Evolutionary conservation across 2,329 filamentous ascomycete genomes (phyloP).

Genomic region (Cladosporium sp.): DNA sequence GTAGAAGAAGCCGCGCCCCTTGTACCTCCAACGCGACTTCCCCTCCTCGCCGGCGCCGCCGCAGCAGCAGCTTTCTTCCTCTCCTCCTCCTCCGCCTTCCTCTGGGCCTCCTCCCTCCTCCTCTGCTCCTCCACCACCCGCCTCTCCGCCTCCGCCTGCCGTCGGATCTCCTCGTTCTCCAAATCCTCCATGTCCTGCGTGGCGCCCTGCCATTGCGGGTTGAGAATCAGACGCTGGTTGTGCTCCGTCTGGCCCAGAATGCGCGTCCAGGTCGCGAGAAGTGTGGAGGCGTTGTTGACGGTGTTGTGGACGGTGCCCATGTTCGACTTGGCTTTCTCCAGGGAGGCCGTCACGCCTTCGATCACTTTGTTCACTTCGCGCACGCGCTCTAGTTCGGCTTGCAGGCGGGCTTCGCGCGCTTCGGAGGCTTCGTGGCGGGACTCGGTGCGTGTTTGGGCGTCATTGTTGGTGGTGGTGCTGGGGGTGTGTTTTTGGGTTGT

Average conservation of each 20-base stretch:
- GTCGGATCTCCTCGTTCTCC: conserved; percentile 71
- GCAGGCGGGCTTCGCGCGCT: conserved; percentile 68
- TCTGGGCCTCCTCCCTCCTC: conserved; percentile 47
- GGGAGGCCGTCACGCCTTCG: conserved; percentile 68
- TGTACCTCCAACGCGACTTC: conserved; percentile 29
- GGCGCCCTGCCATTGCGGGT: conserved; percentile 85
- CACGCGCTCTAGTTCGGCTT: conserved; percentile 76
- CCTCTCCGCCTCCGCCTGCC: conserved; percentile 73
- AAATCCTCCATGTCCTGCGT: conserved; percentile 81
- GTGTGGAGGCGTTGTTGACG: conserved; percentile 78
- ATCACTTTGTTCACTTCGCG: conserved; percentile 84
- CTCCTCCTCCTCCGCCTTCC: conserved; percentile 51
- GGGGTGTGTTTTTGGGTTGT: conserved; percentile 28
- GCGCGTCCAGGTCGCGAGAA: conserved; percentile 92
- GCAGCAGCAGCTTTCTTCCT: conserved; percentile 53
- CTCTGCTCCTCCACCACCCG: conserved; percentile 73
- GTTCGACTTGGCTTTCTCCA: conserved; percentile 69
- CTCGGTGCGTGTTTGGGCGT: conserved; percentile 27
- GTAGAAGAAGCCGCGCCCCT: conserved; percentile 26
- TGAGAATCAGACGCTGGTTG: conserved; percentile 86
- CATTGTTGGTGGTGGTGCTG: conserved; percentile 37
- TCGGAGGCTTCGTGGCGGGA: conserved; percentile 55
- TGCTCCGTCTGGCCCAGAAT: conserved; percentile 97
- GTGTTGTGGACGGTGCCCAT: conserved; percentile 84
- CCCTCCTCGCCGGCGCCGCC: conserved; percentile 32